phyloP scores from a whole-genome alignment of 139 green algal genomes.

The Chlorella sp. region DNA sequence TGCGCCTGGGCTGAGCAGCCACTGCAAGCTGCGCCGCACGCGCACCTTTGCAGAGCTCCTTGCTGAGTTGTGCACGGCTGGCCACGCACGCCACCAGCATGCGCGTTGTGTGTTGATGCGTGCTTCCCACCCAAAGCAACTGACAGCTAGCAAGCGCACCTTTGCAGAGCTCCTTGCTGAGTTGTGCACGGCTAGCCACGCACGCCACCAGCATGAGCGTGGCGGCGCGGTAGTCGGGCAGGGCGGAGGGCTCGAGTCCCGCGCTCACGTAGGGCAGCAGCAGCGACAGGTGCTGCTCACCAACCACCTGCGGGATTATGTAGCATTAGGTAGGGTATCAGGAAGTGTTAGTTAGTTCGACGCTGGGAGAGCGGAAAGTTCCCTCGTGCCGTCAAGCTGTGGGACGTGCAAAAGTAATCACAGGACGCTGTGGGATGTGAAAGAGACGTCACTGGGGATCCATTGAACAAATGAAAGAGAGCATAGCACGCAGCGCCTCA shows the following conservation, averaged over 20 bases:
- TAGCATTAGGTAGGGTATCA: no score
- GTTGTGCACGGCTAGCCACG: conserved; percentile 43
- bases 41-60: background rate
- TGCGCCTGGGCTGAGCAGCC: background rate
- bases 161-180: conserved; percentile 42
- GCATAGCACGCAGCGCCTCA: no score
- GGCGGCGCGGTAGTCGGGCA: conserved; percentile 56
- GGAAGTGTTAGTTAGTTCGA: no score
- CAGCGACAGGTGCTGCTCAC: conserved; percentile 24
- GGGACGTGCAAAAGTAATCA: no score
- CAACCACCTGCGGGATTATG: conserved; percentile 12
- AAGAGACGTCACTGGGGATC: no score
- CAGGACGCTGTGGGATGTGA: no score
- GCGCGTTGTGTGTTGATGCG: background rate
- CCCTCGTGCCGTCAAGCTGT: no score
- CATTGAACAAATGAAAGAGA: no score
- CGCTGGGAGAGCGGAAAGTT: no score
- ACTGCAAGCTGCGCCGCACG: background rate
- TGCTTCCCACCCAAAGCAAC: conserved; percentile 1
- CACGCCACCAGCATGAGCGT: conserved; percentile 70
- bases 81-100: background rate
- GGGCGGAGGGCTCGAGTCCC: conserved; percentile 37
- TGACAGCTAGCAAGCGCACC: conserved; percentile 20
- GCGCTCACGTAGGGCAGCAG: conserved; percentile 66
- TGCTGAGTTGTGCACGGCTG: background rate